Evolutionary conservation across 2,329 filamentous ascomycete species (phyloP).

Genomic region (Furcasterigmium sp.): DNA sequence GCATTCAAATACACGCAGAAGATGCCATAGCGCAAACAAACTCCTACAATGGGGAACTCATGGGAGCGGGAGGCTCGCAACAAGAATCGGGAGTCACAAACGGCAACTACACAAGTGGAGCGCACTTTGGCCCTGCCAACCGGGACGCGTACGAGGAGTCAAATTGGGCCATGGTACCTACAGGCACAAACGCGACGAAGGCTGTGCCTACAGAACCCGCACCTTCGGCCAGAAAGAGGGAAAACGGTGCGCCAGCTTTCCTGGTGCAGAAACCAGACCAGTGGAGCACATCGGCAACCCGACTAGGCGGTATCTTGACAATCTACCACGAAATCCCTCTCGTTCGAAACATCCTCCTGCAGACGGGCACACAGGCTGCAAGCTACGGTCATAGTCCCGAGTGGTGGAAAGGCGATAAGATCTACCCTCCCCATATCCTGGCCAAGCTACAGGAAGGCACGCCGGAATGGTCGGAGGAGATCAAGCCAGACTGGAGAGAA

Average conservation of each 20-base stretch:
- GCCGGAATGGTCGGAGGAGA: slow-evolving; percentile 22
- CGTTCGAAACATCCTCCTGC: slow-evolving; percentile 49
- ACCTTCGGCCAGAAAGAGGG: slow-evolving; percentile 39
- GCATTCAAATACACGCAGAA: neutral
- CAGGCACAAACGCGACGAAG: slow-evolving; percentile 18
- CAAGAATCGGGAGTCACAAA: slow-evolving; percentile 49
- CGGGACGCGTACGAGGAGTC: slow-evolving; percentile 47
- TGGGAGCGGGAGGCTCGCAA: slow-evolving; percentile 16
- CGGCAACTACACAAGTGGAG: slow-evolving; percentile 25
- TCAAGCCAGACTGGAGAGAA: slow-evolving; percentile 35
- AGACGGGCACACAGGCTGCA: slow-evolving; percentile 29
- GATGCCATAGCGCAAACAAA: too few species aligned
- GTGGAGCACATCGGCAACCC: slow-evolving; percentile 5
- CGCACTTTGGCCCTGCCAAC: slow-evolving; percentile 56
- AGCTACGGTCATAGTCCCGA: slow-evolving; percentile 51
- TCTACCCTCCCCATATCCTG: slow-evolving; percentile 33
- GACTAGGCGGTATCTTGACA: slow-evolving; percentile 49
- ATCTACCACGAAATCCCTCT: slow-evolving; percentile 57
- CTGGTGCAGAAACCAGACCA: slow-evolving; percentile 30
- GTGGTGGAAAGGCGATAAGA: slow-evolving; percentile 58
- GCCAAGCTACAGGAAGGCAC: slow-evolving; percentile 24
- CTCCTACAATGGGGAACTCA: too few species aligned
- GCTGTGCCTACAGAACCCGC: slow-evolving; percentile 15
- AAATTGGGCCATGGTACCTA: slow-evolving; percentile 55
- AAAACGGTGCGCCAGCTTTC: slow-evolving; percentile 42